These are phyloP conservation scores for Ceratobasidium sp. DNA, from an alignment of 1,284 basidiomycete species.

Conservation along the genomic window DNA sequence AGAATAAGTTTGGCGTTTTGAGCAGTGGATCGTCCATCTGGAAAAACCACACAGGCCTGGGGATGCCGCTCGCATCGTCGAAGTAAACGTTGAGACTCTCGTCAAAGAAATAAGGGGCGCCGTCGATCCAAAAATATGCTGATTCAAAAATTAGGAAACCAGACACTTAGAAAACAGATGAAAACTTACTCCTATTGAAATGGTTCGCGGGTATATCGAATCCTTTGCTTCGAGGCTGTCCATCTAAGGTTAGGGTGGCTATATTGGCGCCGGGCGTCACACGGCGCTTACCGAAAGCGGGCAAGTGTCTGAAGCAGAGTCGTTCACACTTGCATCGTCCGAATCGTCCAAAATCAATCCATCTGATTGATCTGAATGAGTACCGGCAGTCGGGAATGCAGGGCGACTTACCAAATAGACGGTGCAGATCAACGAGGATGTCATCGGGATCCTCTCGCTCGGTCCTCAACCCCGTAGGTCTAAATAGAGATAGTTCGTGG, in stretches of 20 bases:
- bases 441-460: slow-evolving; percentile 9
- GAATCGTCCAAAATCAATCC: slow-evolving; percentile 7
- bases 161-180: background rate
- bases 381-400: too few relatives aligned
- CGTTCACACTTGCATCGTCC: background rate
- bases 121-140: slow-evolving; percentile 5
- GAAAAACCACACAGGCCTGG: background rate
- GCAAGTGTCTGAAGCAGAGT: slow-evolving; percentile 15
- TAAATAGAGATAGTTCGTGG: background rate
- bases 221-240: slow-evolving; percentile 3
- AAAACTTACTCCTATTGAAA: background rate
- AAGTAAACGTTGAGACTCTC: slow-evolving; percentile 14
- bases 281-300: slow-evolving; percentile 17
- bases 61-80: background rate
- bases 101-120: slow-evolving; percentile 10
- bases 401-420: background rate
- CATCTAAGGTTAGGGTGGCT: background rate
- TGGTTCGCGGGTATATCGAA: too few relatives aligned
- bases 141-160: background rate
- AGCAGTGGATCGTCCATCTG: background rate
- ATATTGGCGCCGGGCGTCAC: background rate
- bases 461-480: background rate
- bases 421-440: background rate
- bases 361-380: background rate
- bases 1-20: background rate